A percentile compares a stretch with the other conserved stretches of the same genome.
phyloP scores from a whole-genome alignment of 1,284 basidiomycete species.

The Pholiota adiposa region DNA sequence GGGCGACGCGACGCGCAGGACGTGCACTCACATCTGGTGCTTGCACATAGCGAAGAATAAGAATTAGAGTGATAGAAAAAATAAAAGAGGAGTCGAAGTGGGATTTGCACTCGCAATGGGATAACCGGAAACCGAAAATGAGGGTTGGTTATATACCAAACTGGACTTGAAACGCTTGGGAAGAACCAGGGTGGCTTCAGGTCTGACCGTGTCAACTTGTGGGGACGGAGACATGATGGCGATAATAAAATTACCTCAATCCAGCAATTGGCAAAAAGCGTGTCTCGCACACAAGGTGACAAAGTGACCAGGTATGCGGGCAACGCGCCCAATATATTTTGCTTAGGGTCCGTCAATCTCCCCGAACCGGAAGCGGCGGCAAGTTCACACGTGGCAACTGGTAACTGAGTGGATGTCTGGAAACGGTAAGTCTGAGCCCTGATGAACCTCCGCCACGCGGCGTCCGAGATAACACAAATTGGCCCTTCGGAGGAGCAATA shows the following conservation, averaged over 20 bases:
- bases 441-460: conserved; percentile 11
- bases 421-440: background rate
- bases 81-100: conserved; percentile 1
- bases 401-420: conserved; percentile 13
- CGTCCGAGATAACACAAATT: conserved; percentile 17
- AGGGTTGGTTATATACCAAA: conserved; percentile 24
- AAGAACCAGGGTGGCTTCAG: conserved; percentile 26
- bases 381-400: conserved; percentile 25
- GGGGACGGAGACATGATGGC: conserved; percentile 26
- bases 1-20: background rate
- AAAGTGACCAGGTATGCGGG: conserved; percentile 5
- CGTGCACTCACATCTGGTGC: conserved; percentile 55
- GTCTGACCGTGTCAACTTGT: conserved; percentile 25
- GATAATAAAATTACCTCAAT: conserved; percentile 22
- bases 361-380: conserved; percentile 22
- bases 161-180: conserved; percentile 27
- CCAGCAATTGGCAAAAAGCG: conserved; percentile 17
- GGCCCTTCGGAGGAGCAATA: conserved; percentile 14
- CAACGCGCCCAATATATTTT: conserved; percentile 13
- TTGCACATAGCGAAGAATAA: conserved; percentile 49
- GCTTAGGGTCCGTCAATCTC: conserved; percentile 14
- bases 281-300: conserved; percentile 16
- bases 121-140: conserved; percentile 10
- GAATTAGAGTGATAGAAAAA: conserved; percentile 11
- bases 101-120: conserved; percentile 12